Evolutionary conservation across 768 basidiomycete genomes (phyloP).

Genomic region (Aureoboletus auriporus): DNA sequence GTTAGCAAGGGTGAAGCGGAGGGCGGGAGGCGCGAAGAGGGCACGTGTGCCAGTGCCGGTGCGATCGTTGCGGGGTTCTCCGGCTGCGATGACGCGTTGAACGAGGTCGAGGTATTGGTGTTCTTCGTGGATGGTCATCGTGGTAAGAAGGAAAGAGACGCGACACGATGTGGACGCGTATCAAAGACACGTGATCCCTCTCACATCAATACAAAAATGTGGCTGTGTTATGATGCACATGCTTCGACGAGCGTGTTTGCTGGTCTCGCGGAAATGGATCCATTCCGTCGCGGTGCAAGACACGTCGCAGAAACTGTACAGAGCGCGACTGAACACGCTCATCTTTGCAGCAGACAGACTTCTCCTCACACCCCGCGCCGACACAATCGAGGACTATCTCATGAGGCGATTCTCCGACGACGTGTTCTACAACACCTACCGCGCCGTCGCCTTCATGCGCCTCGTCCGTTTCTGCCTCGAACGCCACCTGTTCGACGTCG

Average conservation of each 20-base stretch:
- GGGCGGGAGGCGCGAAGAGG: slow-evolving; percentile 83
- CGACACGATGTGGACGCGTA: slow-evolving; percentile 10
- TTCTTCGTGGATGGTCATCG: slow-evolving; percentile 57
- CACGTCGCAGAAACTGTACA: slow-evolving; percentile 12
- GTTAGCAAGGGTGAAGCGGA: slow-evolving; percentile 84
- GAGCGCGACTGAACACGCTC: slow-evolving; percentile 25
- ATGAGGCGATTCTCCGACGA: slow-evolving; percentile 20
- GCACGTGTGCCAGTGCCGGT: slow-evolving; percentile 94
- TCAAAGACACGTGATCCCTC: slow-evolving; percentile 5
- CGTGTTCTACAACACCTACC: slow-evolving; percentile 27
- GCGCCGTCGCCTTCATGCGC: slow-evolving; percentile 33
- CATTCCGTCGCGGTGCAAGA: background rate
- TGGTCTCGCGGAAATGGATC: slow-evolving; percentile 1
- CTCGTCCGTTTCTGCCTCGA: slow-evolving; percentile 40
- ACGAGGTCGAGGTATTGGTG: slow-evolving; percentile 87
- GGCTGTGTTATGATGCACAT: no score
- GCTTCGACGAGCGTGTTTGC: no score
- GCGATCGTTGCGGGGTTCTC: slow-evolving; percentile 80
- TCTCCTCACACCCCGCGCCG: slow-evolving; percentile 16
- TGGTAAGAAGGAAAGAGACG: slow-evolving; percentile 3
- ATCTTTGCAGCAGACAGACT: slow-evolving; percentile 25
- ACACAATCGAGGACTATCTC: slow-evolving; percentile 19
- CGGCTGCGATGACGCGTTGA: slow-evolving; percentile 64
- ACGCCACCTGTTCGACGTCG: slow-evolving; percentile 33
- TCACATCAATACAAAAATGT: no score